phyloP scores from a whole-genome alignment of 352 stramenopile genomes.

The Peronospora belbahrii region DNA sequence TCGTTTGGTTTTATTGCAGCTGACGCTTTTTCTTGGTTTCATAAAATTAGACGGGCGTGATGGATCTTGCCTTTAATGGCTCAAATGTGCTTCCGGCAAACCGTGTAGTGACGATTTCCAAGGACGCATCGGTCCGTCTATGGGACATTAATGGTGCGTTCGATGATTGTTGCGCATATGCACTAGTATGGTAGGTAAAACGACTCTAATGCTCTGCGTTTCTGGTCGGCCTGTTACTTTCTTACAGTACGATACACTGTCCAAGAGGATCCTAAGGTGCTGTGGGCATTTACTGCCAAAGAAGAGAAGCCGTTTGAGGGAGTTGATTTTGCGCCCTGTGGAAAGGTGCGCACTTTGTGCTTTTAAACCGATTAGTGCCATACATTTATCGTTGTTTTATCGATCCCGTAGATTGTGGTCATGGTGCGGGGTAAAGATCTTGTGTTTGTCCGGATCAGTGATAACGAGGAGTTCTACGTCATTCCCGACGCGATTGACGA shows the following conservation, averaged over 20 bases:
- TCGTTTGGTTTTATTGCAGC: neutral
- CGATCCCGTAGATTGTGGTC: conserved; percentile 38
- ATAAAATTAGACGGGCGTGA: conserved; percentile 45
- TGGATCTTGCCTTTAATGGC: conserved; percentile 71
- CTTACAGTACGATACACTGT: conserved; percentile 64
- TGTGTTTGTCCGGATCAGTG: conserved; percentile 46
- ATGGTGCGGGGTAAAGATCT: conserved; percentile 45
- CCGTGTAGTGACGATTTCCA: conserved; percentile 67
- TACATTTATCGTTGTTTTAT: neutral
- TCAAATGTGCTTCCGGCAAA: conserved; percentile 64
- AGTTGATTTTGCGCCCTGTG: conserved; percentile 54
- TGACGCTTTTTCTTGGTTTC: conserved; percentile 3
- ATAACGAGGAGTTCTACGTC: conserved; percentile 38
- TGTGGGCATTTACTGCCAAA: conserved; percentile 54
- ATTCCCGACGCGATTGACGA: conserved; percentile 61
- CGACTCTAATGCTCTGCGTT: neutral
- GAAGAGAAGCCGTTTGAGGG: conserved; percentile 45
- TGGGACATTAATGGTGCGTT: conserved; percentile 76
- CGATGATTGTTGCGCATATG: neutral
- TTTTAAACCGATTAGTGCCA: neutral
- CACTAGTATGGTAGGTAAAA: neutral
- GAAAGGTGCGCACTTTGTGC: conserved; percentile 35
- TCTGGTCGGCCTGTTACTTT: neutral
- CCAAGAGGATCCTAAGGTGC: conserved; percentile 67
- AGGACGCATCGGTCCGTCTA: conserved; percentile 63